These are phyloP conservation scores for Candida glucosophila DNA, from an alignment of 1,139 yeast genomes.

Conservation along the genomic window DNA sequence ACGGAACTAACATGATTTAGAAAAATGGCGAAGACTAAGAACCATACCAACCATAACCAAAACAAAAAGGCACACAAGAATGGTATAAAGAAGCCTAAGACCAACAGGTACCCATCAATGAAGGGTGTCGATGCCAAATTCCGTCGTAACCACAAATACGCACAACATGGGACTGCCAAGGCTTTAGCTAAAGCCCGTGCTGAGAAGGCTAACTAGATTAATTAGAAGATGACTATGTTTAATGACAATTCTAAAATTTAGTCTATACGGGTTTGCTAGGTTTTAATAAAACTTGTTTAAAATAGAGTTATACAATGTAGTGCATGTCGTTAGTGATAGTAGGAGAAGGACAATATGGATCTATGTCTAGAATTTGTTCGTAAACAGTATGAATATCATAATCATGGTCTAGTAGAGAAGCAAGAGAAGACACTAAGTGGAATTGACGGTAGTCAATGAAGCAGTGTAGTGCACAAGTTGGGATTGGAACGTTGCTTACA, in stretches of 20 bases:
- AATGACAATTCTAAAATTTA: conserved; percentile 7
- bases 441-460: too few relatives aligned
- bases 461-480: too few relatives aligned
- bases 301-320: conserved; percentile 1
- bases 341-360: too few relatives aligned
- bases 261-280: conserved; percentile 9
- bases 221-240: conserved; percentile 1
- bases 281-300: conserved; percentile 10
- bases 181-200: conserved; percentile 78
- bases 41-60: conserved; percentile 99
- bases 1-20: conserved; percentile 25
- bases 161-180: conserved; percentile 95
- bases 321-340: too few relatives aligned
- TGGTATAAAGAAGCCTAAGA: conserved; percentile 99
- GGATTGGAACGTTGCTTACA: too few relatives aligned
- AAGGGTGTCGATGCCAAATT: conserved; percentile 99
- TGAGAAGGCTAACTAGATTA: conserved; percentile 22
- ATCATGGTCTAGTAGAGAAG: too few relatives aligned
- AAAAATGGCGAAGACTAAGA: conserved; percentile 95
- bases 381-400: too few relatives aligned
- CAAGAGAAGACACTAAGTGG: too few relatives aligned
- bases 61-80: conserved; percentile 99
- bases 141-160: conserved; percentile 99
- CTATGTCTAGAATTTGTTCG: too few relatives aligned
- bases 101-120: conserved; percentile 95